These are phyloP conservation scores for Phytophthora sp. DNA, from an alignment of 352 stramenopile genomes.

Conservation along the genomic window DNA sequence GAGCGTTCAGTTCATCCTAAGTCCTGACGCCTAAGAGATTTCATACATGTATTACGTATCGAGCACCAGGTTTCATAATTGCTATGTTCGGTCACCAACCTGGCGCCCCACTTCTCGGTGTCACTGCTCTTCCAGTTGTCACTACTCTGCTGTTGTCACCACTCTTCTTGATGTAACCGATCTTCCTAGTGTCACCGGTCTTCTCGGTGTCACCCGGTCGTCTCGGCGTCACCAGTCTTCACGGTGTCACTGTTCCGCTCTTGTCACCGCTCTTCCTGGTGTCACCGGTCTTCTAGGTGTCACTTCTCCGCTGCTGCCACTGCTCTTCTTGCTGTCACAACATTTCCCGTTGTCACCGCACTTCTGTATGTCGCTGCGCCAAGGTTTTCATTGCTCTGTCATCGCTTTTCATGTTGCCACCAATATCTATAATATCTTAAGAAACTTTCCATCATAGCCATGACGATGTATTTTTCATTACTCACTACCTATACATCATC, in stretches of 20 bases:
- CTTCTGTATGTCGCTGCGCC: no score
- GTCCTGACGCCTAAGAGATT: background rate
- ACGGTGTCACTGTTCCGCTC: background rate
- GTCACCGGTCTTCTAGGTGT: background rate
- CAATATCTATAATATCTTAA: background rate
- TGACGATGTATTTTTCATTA: no score
- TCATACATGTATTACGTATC: no score
- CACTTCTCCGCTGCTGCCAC: background rate
- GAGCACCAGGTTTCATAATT: background rate
- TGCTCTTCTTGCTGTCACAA: no score
- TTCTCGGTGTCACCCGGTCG: no score
- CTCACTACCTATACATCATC: background rate
- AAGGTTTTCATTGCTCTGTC: background rate
- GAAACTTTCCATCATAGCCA: background rate
- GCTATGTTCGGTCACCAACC: background rate
- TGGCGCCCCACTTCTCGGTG: background rate
- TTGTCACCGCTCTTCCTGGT: background rate
- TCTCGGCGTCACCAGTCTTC: background rate
- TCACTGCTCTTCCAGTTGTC: background rate
- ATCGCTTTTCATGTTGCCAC: background rate
- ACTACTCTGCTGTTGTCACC: background rate
- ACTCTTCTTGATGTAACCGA: background rate
- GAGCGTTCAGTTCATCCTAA: background rate
- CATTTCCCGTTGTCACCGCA: no score
- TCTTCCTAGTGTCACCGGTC: no score